Percentiles rank a stretch among this genome's conserved stretches.
Evolutionary conservation across 2,329 filamentous ascomycete genomes (phyloP).

Genomic region (Fusarium sp.): DNA sequence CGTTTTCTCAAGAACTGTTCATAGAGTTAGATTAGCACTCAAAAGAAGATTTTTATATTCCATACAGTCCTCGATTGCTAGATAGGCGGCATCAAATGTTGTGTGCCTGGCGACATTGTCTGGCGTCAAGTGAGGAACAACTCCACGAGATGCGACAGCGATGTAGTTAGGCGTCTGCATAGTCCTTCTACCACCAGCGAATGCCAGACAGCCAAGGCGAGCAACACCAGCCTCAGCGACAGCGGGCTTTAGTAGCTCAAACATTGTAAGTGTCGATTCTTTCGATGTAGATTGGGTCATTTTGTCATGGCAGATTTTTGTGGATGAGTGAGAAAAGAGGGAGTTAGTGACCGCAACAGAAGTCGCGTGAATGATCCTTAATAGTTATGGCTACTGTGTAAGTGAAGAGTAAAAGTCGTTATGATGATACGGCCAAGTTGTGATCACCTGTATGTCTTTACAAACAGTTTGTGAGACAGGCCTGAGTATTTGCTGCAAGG

Average conservation of each 20-base stretch:
- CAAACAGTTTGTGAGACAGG: slow-evolving; percentile 13
- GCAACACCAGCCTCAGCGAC: slow-evolving; percentile 60
- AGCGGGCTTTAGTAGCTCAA: slow-evolving; percentile 61
- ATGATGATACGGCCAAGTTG: background rate
- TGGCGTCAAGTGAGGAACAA: slow-evolving; percentile 87
- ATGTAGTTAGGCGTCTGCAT: slow-evolving; percentile 88
- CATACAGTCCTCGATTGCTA: slow-evolving; percentile 94
- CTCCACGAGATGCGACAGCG: slow-evolving; percentile 83
- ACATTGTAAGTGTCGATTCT: slow-evolving; percentile 50
- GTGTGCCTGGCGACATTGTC: slow-evolving; percentile 80
- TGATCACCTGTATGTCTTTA: background rate
- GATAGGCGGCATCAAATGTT: slow-evolving; percentile 76
- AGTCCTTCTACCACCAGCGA: slow-evolving; percentile 71
- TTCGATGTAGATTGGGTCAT: slow-evolving; percentile 46
- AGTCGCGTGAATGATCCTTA: too few species aligned
- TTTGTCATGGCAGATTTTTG: slow-evolving; percentile 39
- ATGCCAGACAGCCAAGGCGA: slow-evolving; percentile 74
- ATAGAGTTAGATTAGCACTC: slow-evolving; percentile 7
- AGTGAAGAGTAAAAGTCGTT: too few species aligned
- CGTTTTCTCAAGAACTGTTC: slow-evolving; percentile 67
- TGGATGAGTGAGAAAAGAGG: background rate
- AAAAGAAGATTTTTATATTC: slow-evolving; percentile 4
- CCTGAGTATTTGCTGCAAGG: slow-evolving; percentile 38
- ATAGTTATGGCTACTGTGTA: too few species aligned
- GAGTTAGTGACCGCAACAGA: too few species aligned